These are phyloP conservation scores for Eucalyptus pauciflora DNA, from an alignment of 345 rosid genomes.

Conservation along the genomic window DNA sequence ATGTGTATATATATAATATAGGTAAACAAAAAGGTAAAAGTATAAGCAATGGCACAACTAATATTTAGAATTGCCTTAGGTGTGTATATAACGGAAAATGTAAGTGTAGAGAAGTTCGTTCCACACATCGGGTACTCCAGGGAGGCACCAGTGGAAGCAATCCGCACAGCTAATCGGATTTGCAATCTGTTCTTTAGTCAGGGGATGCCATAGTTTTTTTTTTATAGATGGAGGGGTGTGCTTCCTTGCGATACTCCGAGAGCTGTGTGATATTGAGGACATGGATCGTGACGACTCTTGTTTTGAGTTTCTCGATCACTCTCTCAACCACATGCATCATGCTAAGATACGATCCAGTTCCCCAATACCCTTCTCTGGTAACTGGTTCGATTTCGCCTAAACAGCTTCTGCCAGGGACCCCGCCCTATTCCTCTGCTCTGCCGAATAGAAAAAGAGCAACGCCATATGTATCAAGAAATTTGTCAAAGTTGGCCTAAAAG, in stretches of 20 bases:
- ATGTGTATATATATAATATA: too few relatives aligned
- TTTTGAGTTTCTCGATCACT: slow-evolving; percentile 19
- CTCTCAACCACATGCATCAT: slow-evolving; percentile 47
- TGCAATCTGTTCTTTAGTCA: slow-evolving; percentile 25
- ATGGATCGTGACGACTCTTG: slow-evolving; percentile 37
- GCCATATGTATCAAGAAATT: background rate
- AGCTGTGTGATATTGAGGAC: slow-evolving; percentile 69
- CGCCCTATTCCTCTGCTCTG: slow-evolving; percentile 78
- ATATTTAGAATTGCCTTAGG: too few relatives aligned
- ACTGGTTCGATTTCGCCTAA: slow-evolving; percentile 43
- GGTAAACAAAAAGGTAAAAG: too few relatives aligned
- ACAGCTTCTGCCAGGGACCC: slow-evolving; percentile 32
- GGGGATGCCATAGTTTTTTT: slow-evolving; percentile 51
- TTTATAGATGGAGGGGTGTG: slow-evolving; percentile 56
- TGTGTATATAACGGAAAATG: slow-evolving; percentile 1
- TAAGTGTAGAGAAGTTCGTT: slow-evolving; percentile 65
- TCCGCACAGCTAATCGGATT: slow-evolving; percentile 62
- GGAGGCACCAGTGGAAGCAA: slow-evolving; percentile 91
- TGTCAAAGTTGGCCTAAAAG: background rate
- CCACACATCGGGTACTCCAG: slow-evolving; percentile 95
- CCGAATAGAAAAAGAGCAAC: background rate
- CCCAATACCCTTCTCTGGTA: slow-evolving; percentile 29
- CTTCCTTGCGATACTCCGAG: slow-evolving; percentile 76
- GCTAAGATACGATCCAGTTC: slow-evolving; percentile 27
- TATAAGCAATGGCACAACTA: too few relatives aligned